Evolutionary conservation across 768 basidiomycete genomes (phyloP), one percentile per base, ranked within the genome.

Genomic region (Serendipita sp.): DNA sequence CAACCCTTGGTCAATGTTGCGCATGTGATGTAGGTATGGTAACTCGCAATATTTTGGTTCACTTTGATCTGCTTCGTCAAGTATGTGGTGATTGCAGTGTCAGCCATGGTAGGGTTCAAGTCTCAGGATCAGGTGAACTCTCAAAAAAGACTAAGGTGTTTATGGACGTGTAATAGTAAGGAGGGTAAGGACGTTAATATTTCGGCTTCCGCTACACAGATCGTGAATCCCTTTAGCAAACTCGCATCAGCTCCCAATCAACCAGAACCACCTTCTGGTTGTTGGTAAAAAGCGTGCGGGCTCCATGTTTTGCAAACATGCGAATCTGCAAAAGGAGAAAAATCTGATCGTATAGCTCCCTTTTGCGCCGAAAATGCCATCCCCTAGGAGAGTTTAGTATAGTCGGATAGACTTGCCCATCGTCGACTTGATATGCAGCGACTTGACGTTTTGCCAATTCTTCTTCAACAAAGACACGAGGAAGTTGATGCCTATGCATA

Each of bases 381-480:
- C 2, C 64, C 65, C 66, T 66, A 55, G 10, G 58, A 40, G n/a
- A 68, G 63, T 68, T 80, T 80, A 97, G 86, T 87, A 98, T 68
- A 98, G 80, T 66, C 95, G 91, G 71, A 94, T 78, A 66, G 94
- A 91, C 79, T 95, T 96, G 81, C 95, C 95, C 96, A 98, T 99
- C 73, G 95, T 93, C 72, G 86, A 85, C 83, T 99, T 99, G 81
- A 99, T 86, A 82, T 97, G 92, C 68, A 98, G 81, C 63, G 92
- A 95, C 80, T 92, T 93, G 80, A 98, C 87, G 78, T 98, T 99
- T 77, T 98, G 96, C 93, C 93, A 91, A 80, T 95, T 90, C 84
- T 99, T 99, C 85, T 98, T 98, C 74, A 99, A 84, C 66, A 99
- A 79, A 18, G 96, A 98, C 72, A 99, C 92, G 71, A 99, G 83